phyloP scores from a whole-genome alignment of 129 eudicot genomes.

The Centrapalus pauciflorus region DNA sequence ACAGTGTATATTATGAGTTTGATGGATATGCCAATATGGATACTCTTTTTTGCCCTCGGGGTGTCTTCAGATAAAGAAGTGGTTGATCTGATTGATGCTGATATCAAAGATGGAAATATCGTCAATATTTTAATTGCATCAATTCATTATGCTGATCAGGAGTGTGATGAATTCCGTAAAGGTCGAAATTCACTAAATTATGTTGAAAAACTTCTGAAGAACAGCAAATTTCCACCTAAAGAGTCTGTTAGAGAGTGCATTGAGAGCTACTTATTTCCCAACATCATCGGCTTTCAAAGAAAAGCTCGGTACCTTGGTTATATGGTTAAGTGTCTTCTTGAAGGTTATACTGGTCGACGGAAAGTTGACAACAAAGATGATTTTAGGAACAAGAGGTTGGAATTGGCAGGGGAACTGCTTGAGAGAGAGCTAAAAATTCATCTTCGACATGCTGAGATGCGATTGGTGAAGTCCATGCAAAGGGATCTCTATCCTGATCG shows the following conservation, averaged over 20 bases:
- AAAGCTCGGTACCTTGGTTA: constrained; percentile 81
- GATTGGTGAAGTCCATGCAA: constrained; percentile 74
- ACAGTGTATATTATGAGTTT: constrained; percentile 39
- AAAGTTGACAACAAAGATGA: constrained; percentile 76
- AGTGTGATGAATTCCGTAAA: constrained; percentile 42
- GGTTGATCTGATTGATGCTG: constrained; percentile 56
- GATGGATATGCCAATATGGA: constrained; percentile 35
- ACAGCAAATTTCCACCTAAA: constrained; percentile 61
- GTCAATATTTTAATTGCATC: constrained; percentile 54
- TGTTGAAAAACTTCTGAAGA: constrained; percentile 33
- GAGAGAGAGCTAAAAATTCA: constrained; percentile 72
- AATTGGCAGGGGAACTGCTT: constrained; percentile 79
- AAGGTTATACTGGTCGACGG: constrained; percentile 58
- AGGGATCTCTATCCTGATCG: constrained; percentile 74
- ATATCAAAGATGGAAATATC: constrained; percentile 38
- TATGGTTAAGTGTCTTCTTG: constrained; percentile 77
- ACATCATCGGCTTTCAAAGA: constrained; percentile 24
- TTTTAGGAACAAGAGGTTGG: constrained; percentile 81
- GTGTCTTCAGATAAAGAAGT: constrained; percentile 35
- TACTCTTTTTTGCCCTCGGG: constrained; percentile 34
- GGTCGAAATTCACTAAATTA: constrained; percentile 28
- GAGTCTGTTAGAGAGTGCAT: constrained; percentile 61
- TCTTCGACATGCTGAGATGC: constrained; percentile 65
- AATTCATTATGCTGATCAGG: constrained; percentile 52
- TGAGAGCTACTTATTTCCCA: constrained; percentile 45